phyloP scores from a whole-genome alignment of 148 eudicot genomes.

The Salicornia ramosissima region DNA sequence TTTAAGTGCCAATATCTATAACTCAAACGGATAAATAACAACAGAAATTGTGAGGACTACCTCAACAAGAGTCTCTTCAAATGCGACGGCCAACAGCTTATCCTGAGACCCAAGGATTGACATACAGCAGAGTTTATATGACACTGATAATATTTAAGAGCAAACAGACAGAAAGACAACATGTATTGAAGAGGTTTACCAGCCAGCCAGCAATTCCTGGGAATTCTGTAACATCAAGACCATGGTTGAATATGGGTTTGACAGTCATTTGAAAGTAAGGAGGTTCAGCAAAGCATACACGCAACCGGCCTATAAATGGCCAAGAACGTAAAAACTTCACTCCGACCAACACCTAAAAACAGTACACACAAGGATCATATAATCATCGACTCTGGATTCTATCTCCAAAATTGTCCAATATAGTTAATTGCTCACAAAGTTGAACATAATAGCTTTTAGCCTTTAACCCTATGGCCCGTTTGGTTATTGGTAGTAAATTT shows the following conservation, averaged over 20 bases:
- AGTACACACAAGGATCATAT: background rate
- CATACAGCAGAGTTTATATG: background rate
- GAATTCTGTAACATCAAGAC: conserved; percentile 84
- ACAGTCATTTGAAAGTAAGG: conserved; percentile 95
- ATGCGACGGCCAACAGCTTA: conserved; percentile 74
- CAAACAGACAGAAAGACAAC: conserved; percentile 1
- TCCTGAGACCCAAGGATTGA: conserved; percentile 41
- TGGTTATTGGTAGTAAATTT: no score
- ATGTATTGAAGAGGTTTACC: conserved; percentile 13
- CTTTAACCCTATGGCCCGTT: no score
- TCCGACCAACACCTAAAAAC: conserved; percentile 73
- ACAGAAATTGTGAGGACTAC: conserved; percentile 30
- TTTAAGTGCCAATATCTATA: background rate
- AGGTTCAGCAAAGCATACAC: conserved; percentile 90
- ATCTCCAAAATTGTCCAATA: background rate
- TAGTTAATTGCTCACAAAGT: no score
- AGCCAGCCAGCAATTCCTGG: conserved; percentile 99
- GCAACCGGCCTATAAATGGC: conserved; percentile 88
- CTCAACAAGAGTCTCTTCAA: conserved; percentile 97
- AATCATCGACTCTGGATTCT: background rate
- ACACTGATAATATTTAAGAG: background rate
- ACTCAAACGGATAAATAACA: background rate
- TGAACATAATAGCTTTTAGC: no score
- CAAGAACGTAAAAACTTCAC: conserved; percentile 78
- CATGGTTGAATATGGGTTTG: conserved; percentile 78